Base-by-base conservation (phyloP, 2,329 filamentous ascomycete species). In the Aspergillus unguis region DNA sequence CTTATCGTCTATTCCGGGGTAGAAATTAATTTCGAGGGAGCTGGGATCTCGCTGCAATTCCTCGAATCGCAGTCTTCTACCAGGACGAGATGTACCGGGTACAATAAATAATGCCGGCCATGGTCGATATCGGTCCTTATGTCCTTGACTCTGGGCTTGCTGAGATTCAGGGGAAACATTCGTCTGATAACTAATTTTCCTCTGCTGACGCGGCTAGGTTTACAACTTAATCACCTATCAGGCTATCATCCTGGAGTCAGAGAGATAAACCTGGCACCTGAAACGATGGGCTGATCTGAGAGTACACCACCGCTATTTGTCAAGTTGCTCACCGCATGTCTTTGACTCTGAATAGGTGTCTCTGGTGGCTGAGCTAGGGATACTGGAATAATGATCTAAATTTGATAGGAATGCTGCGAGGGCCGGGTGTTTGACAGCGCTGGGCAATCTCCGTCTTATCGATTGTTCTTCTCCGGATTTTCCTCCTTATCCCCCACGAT, bases 401-500 rank as follows among this genome's bases (percentile, higher is more conserved):
- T 17, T 17, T 17, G 17, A 17, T 17, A 17, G 17, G 17, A 17
- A 17, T 17, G 17, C 17, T 17, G 17, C 17, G 17, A 17, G 17
- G 17, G 17, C 17, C 17, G 17, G 17, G 17, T 17, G 17, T 17
- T 17, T 17, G 17, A 17, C 17, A 17, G 54, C 52, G 37, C 45
- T 54, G 42, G 38, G 50, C 38, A 26, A 31, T n/a, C 27, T 43
- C 11, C 40, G 17, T 31, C 47, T 49, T 49, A 49, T 49, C 47
- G 40, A 44, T 55, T 53, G 31, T 52, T 52, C 17, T 49, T 55
- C 55, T 59, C 57, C 55, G 44, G 53, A 56, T 57, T 41, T 37
- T 40, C 46, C 40, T 44, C 49, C 58, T 64, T 63, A 62, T 64
- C 55, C 63, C 63, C 62, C 62, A 56, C 61, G 63, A 61, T 25